Conservation (phyloP, 495 filamentous ascomycete genomes). For the Physcia stellaris region DNA sequence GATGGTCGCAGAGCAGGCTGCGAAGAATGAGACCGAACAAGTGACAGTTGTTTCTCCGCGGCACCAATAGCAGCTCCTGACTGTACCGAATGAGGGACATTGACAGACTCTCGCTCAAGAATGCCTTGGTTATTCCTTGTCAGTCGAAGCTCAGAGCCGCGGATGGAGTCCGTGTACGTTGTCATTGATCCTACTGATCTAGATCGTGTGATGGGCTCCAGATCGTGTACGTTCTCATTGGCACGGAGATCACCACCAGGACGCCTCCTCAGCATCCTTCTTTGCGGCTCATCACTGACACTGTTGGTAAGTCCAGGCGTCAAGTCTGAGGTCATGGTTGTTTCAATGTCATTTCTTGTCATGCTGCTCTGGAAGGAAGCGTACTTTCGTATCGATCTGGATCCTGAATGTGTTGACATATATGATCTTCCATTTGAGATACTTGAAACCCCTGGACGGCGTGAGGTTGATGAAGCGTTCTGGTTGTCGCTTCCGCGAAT, state of each 20-base stretch:
- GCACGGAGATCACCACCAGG: conserved; percentile 84
- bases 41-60: conserved; percentile 34
- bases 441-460: conserved; percentile 4
- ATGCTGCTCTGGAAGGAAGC: conserved; percentile 65
- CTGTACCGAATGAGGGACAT: conserved; percentile 17
- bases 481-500: too few species aligned
- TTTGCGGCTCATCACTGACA: conserved; percentile 23
- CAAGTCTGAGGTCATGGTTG: conserved; percentile 37
- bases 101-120: conserved; percentile 13
- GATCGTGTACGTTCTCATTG: conserved; percentile 57
- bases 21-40: conserved; percentile 63
- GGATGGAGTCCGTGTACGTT: conserved; percentile 54
- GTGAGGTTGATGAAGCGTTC: too few species aligned
- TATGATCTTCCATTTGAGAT: conserved; percentile 9
- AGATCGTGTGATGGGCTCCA: conserved; percentile 46
- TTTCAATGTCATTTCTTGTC: conserved; percentile 46
- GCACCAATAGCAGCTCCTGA: conserved; percentile 23
- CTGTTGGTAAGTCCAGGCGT: conserved; percentile 24
- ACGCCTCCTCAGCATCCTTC: conserved; percentile 58
- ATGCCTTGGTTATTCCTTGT: conserved; percentile 9
- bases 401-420: conserved; percentile 8
- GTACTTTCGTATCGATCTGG: conserved; percentile 36
- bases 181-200: conserved; percentile 59
- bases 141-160: conserved; percentile 39
- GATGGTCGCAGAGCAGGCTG: conserved; percentile 69